Conservation (phyloP, 805 yeast genomes). For the Hermanozyma aechmeae region DNA sequence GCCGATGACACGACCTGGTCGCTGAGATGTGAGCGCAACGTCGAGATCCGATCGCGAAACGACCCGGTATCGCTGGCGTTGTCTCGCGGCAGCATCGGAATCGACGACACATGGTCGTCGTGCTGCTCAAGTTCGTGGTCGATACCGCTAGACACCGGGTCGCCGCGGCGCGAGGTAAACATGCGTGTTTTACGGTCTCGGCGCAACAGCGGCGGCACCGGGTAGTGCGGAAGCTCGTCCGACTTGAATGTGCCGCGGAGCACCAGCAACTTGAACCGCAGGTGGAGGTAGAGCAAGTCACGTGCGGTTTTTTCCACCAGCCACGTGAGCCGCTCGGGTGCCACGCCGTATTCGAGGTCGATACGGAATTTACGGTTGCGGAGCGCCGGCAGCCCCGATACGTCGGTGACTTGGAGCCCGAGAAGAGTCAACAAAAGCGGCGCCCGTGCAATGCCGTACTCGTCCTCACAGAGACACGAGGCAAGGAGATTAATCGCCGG, state of each 20-base stretch:
- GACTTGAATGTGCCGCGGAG: constrained; percentile 14
- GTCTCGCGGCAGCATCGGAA: background rate
- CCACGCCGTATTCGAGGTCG: constrained; percentile 88
- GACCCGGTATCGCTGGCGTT: constrained; percentile 10
- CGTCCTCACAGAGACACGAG: constrained; percentile 68
- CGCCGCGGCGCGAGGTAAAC: too few species aligned
- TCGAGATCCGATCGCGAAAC: constrained; percentile 17
- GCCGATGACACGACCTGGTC: constrained; percentile 15
- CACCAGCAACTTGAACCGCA: constrained; percentile 43
- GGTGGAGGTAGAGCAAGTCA: constrained; percentile 66
- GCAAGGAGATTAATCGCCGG: constrained; percentile 73
- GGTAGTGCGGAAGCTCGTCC: constrained; percentile 37
- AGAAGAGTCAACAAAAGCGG: constrained; percentile 72
- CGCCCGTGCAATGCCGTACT: constrained; percentile 65
- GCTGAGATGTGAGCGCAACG: constrained; percentile 22
- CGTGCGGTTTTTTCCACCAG: constrained; percentile 59
- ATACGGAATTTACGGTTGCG: constrained; percentile 45
- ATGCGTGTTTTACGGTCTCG: constrained; percentile 2
- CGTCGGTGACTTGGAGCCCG: constrained; percentile 52
- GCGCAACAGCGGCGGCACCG: constrained; percentile 27
- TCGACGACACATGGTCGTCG: constrained; percentile 1
- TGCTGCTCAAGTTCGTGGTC: background rate
- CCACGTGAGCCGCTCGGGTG: constrained; percentile 74
- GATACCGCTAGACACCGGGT: too few species aligned
- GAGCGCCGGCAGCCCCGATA: constrained; percentile 28